These are phyloP conservation scores for Styphnolobium japonicum DNA, from an alignment of 306 rosid genomes.

Conservation along the genomic window DNA sequence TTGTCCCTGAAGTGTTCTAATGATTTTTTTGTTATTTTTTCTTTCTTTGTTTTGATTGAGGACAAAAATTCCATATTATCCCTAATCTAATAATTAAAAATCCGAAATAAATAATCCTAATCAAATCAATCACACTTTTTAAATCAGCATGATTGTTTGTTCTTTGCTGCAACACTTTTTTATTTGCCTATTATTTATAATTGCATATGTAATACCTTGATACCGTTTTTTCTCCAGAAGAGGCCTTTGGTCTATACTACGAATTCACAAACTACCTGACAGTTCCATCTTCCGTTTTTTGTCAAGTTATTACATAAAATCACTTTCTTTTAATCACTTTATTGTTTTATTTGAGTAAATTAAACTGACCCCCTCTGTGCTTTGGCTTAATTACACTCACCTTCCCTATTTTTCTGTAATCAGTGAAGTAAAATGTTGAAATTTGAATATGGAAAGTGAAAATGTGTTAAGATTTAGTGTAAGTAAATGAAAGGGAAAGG, in stretches of 20 bases:
- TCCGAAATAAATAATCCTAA: neutral
- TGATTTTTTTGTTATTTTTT: neutral
- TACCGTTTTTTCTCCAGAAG: neutral
- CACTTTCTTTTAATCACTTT: neutral
- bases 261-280: neutral
- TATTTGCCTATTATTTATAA: neutral
- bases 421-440: conserved; percentile 7
- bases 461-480: neutral
- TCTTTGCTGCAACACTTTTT: conserved; percentile 2
- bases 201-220: neutral
- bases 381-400: neutral
- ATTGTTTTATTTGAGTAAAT: conserved; percentile 15
- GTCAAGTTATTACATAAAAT: conserved; percentile 21
- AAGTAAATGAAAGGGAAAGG: neutral
- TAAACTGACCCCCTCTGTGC: neutral
- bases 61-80: neutral
- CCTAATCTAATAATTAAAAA: neutral
- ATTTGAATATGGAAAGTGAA: conserved; percentile 9
- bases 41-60: neutral
- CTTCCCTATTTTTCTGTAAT: neutral
- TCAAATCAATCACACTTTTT: conserved; percentile 3
- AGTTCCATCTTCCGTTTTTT: conserved; percentile 11
- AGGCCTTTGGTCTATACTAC: neutral
- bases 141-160: conserved; percentile 14
- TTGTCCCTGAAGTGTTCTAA: neutral